These are phyloP conservation scores for Fomes fomentarius DNA, from an alignment of 1,284 basidiomycete genomes.

Conservation along the genomic window DNA sequence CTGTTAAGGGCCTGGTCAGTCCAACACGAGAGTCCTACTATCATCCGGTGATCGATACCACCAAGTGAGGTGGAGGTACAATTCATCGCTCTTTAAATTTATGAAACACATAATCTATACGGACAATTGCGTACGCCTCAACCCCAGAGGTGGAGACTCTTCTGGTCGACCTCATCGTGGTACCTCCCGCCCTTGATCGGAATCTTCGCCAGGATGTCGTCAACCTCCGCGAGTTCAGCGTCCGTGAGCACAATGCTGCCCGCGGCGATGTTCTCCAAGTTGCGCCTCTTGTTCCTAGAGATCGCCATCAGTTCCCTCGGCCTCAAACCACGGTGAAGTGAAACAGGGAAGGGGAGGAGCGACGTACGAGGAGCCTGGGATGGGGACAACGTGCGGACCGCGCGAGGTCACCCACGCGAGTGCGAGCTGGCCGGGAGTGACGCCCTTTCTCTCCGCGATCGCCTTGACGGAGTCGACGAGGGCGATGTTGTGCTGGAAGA, in stretches of 20 bases:
- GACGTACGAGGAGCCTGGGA: conserved; percentile 57
- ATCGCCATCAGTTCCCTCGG: too few relatives aligned
- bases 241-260: conserved; percentile 45
- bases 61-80: too few relatives aligned
- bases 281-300: conserved; percentile 38
- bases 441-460: conserved; percentile 50
- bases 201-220: conserved; percentile 27
- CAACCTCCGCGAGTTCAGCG: conserved; percentile 43
- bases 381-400: conserved; percentile 52
- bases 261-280: conserved; percentile 48
- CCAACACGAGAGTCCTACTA: too few relatives aligned
- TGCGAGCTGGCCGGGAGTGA: conserved; percentile 59
- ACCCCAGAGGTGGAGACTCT: conserved; percentile 29
- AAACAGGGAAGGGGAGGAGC: too few relatives aligned
- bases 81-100: too few relatives aligned
- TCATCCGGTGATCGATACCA: too few relatives aligned
- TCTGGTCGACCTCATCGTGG: conserved; percentile 23
- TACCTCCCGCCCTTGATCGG: conserved; percentile 38
- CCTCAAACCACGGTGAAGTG: too few relatives aligned
- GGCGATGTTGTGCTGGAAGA: conserved; percentile 56
- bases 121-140: too few relatives aligned
- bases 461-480: conserved; percentile 50
- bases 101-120: too few relatives aligned
- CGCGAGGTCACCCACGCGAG: conserved; percentile 62
- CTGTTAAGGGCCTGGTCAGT: too few relatives aligned